phyloP scores from a whole-genome alignment of 768 basidiomycete genomes.

The Daedaleopsis nitida region DNA sequence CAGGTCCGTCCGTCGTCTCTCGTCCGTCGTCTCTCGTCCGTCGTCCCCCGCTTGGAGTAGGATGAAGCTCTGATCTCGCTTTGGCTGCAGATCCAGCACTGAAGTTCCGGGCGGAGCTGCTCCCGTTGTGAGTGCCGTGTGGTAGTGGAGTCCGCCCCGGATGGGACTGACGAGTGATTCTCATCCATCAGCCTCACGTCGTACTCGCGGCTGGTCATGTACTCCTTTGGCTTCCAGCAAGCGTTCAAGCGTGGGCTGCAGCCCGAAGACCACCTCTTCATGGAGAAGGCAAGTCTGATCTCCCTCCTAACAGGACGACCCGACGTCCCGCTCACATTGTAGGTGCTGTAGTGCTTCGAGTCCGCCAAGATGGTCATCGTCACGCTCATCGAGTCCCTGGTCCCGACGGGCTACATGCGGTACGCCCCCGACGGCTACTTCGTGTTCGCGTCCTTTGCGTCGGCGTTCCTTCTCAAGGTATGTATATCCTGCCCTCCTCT shows the following conservation, averaged over 20 bases:
- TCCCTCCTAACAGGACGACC: background rate
- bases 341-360: constrained; percentile 56
- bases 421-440: constrained; percentile 83
- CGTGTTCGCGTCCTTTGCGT: constrained; percentile 79
- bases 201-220: constrained; percentile 84
- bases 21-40: background rate
- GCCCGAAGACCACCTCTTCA: constrained; percentile 62
- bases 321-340: constrained; percentile 4
- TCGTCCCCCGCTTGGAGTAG: background rate
- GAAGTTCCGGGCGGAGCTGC: constrained; percentile 61
- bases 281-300: constrained; percentile 54
- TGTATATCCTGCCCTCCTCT: constrained; percentile 22
- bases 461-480: constrained; percentile 82
- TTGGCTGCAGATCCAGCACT: constrained; percentile 52
- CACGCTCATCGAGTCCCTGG: constrained; percentile 64
- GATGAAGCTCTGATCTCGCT: background rate
- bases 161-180: background rate
- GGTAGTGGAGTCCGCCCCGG: background rate
- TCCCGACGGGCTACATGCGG: constrained; percentile 75
- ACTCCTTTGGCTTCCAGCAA: constrained; percentile 84
- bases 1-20: constrained; percentile 40
- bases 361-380: constrained; percentile 68
- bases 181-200: constrained; percentile 70
- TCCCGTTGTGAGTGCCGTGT: constrained; percentile 64
- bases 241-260: constrained; percentile 73